phyloP scores from a whole-genome alignment of 2,329 filamentous ascomycete species.

The Ophiostoma perfectum region DNA sequence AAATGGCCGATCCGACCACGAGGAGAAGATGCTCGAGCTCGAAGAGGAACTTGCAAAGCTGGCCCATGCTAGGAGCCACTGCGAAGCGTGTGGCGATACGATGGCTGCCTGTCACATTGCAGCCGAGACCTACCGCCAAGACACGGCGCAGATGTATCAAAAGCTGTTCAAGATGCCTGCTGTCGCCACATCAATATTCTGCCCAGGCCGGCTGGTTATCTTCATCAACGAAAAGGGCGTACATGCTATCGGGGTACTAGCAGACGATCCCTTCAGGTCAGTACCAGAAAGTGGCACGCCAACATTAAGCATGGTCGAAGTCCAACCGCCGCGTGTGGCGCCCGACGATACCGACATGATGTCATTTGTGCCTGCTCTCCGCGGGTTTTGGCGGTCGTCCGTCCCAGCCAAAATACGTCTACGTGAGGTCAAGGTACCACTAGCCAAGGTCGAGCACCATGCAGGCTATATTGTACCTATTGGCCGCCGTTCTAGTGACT shows the following conservation, averaged over 20 bases:
- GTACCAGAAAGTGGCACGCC: conserved; percentile 55
- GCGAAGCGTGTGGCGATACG: conserved; percentile 72
- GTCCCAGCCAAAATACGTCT: conserved; percentile 65
- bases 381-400: conserved; percentile 55
- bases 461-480: conserved; percentile 54
- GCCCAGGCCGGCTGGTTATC: conserved; percentile 69
- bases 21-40: conserved; percentile 86
- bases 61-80: conserved; percentile 72
- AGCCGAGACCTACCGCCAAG: conserved; percentile 68
- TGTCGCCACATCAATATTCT: conserved; percentile 68
- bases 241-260: conserved; percentile 71
- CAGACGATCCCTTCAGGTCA: conserved; percentile 43
- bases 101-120: conserved; percentile 78
- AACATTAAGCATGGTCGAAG: conserved; percentile 71
- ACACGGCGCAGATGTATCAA: conserved; percentile 77
- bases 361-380: conserved; percentile 70
- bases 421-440: conserved; percentile 62
- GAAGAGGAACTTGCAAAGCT: conserved; percentile 81
- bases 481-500: conserved; percentile 7
- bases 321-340: conserved; percentile 61
- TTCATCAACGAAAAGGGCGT: conserved; percentile 74
- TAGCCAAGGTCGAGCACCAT: conserved; percentile 78
- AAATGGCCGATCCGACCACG: conserved; percentile 86
- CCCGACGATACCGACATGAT: conserved; percentile 79
- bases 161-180: conserved; percentile 73